Evolutionary conservation across 1,284 basidiomycete genomes (phyloP).

Genomic region (Ganoderma meredithae): DNA sequence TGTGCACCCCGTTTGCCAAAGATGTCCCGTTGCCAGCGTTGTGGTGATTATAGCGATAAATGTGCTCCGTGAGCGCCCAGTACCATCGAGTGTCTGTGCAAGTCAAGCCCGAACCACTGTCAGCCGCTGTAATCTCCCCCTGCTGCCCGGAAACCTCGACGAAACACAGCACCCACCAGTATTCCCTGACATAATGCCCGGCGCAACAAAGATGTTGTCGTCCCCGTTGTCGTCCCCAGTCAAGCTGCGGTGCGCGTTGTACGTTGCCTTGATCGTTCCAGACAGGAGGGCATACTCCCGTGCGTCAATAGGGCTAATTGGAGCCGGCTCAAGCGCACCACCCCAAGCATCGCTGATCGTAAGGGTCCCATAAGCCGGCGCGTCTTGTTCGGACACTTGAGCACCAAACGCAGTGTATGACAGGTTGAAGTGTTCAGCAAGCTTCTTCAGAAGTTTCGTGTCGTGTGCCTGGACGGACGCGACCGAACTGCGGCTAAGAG

Average conservation of each 20-base stretch:
- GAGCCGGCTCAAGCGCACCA: conserved; percentile 60
- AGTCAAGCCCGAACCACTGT: conserved; percentile 9
- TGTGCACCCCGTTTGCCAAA: conserved; percentile 61
- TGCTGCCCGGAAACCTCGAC: neutral
- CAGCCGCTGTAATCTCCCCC: conserved; percentile 8
- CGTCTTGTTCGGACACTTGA: conserved; percentile 37
- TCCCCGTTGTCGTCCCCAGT: conserved; percentile 39
- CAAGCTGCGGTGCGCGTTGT: conserved; percentile 45
- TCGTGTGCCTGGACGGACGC: conserved; percentile 51
- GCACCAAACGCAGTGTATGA: conserved; percentile 54
- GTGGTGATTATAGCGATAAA: conserved; percentile 56
- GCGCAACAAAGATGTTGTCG: conserved; percentile 48
- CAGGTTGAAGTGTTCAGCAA: conserved; percentile 55
- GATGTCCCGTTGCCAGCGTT: conserved; percentile 44
- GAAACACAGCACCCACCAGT: conserved; percentile 41
- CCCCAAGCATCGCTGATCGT: conserved; percentile 53
- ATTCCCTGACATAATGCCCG: conserved; percentile 60
- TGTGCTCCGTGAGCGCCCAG: conserved; percentile 56
- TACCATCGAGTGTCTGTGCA: conserved; percentile 53
- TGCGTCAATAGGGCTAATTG: conserved; percentile 56
- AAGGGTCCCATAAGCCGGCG: conserved; percentile 46
- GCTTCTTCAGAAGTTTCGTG: conserved; percentile 46
- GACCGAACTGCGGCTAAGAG: conserved; percentile 49
- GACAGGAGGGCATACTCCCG: conserved; percentile 57
- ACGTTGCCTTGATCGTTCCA: conserved; percentile 57